These are phyloP conservation scores for Annulohypoxylon stygium DNA, from an alignment of 495 filamentous ascomycete genomes.

Conservation along the genomic window DNA sequence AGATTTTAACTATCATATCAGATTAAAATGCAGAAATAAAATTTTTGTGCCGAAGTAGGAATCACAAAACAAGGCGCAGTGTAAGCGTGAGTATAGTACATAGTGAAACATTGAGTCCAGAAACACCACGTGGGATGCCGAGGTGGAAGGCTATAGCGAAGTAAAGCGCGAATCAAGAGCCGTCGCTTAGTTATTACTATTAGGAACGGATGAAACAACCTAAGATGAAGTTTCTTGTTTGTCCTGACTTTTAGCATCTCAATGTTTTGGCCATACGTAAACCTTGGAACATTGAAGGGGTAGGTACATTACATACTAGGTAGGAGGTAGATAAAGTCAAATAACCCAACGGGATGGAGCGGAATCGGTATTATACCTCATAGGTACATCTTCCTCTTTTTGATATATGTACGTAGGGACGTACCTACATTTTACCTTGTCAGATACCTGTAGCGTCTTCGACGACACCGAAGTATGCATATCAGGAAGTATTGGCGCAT, in stretches of 20 bases:
- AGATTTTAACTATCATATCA: not conserved
- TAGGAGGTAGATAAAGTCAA: not conserved
- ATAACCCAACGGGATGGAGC: constrained; percentile 25
- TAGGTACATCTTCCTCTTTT: not conserved
- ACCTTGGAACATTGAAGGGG: not conserved
- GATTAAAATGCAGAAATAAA: not conserved
- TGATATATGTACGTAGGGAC: constrained; percentile 35
- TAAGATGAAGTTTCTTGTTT: constrained; percentile 4
- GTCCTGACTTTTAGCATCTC: not conserved
- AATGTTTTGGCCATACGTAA: not conserved
- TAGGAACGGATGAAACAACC: constrained; percentile 1
- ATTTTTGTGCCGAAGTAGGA: constrained; percentile 8
- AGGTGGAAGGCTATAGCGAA: constrained; percentile 20
- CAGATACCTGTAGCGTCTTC: not conserved
- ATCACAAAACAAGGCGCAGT: not conserved
- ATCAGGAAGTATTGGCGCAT: not conserved
- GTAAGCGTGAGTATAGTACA: not conserved
- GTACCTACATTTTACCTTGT: constrained; percentile 21
- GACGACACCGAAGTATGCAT: constrained; percentile 5
- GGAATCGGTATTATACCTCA: constrained; percentile 3
- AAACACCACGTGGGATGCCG: constrained; percentile 34
- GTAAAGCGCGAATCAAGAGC: not conserved
- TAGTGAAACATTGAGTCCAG: constrained; percentile 21
- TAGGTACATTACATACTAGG: no score
- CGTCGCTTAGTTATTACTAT: not conserved